Evolutionary conservation across 1,284 basidiomycete genomes (phyloP), one percentile per base, ranked within the genome.

Genomic region (Ceratobasidium sp.): DNA sequence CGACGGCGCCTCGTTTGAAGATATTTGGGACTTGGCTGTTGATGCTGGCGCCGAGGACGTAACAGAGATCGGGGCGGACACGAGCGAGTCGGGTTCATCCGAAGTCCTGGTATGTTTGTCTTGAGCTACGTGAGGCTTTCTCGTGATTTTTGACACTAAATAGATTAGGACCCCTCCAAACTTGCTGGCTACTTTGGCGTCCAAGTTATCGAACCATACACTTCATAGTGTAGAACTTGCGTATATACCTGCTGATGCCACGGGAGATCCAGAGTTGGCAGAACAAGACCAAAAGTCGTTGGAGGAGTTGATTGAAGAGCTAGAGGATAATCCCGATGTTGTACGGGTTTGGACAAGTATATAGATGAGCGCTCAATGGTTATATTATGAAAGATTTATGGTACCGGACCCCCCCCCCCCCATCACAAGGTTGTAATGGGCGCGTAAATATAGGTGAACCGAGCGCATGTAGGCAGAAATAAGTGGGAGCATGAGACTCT

Each of bases 11-110:
- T 40, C 45, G 3, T 49, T 35, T 12, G 55, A 70, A 31, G 35
- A 42, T 12, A 29, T 67, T 10, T 70, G 60, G 62, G 69, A 70
- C 15, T 12, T 54, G 40, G 69, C 69, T 3, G 42, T 70, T 20
- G 69, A 70, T 31, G 68, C 62, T 29, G 69, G 69, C n/a, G 69
- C 69, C 13, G 69, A 70, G 31, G 69, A 70, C 34, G 62, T 70
- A 8, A 45, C 50, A 55, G 49, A 70, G 42, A 56, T 55, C 25
- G 38, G 35, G 15, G 49, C 60, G 13, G 69, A 70, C 5, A 27
- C 57, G 22, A 52, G 69, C 42, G 62, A 67, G 49, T 42, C 45
- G 27, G 69, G 69, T 20, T 53, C 50, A 5, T 43, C 52, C 31
- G 69, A 64, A 25, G 47, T 69, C 20, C 35, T 52, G 47, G 53